phyloP scores from a whole-genome alignment of 2,329 filamentous ascomycete genomes.

The Diaporthe aspalathi region DNA sequence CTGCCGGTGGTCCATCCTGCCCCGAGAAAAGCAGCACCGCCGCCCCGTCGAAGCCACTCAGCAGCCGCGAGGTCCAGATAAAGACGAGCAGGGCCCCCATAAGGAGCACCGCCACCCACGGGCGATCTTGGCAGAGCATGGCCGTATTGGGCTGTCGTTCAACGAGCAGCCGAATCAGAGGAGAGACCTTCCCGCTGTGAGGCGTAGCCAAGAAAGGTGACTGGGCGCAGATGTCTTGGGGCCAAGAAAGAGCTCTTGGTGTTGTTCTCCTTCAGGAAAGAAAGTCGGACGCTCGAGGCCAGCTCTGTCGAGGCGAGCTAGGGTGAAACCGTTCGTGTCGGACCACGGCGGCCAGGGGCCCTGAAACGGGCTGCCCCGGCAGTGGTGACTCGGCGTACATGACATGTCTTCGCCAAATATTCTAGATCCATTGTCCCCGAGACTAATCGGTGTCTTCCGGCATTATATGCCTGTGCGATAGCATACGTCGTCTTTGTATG shows the following conservation, averaged over 20 bases:
- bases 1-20: neutral
- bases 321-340: conserved; percentile 28
- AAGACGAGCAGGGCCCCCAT: conserved; percentile 34
- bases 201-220: conserved; percentile 8
- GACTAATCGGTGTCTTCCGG: no score
- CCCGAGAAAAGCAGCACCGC: conserved; percentile 32
- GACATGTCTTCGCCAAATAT: neutral
- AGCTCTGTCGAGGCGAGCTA: neutral
- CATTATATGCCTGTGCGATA: no score
- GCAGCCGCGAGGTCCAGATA: conserved; percentile 38
- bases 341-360: conserved; percentile 12
- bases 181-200: conserved; percentile 17
- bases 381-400: neutral
- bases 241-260: neutral
- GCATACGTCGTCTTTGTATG: no score
- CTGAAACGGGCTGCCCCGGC: neutral
- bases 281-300: conserved; percentile 5
- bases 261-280: neutral
- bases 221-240: neutral
- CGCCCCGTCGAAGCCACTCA: conserved; percentile 34
- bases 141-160: neutral
- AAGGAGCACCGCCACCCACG: conserved; percentile 32
- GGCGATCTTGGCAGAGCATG: conserved; percentile 38
- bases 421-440: neutral
- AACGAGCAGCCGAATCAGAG: conserved; percentile 4